A percentile compares a stretch with the other conserved stretches of the same genome.
phyloP scores from a whole-genome alignment of 129 eudicot species.

The Ambrosia artemisiifolia region DNA sequence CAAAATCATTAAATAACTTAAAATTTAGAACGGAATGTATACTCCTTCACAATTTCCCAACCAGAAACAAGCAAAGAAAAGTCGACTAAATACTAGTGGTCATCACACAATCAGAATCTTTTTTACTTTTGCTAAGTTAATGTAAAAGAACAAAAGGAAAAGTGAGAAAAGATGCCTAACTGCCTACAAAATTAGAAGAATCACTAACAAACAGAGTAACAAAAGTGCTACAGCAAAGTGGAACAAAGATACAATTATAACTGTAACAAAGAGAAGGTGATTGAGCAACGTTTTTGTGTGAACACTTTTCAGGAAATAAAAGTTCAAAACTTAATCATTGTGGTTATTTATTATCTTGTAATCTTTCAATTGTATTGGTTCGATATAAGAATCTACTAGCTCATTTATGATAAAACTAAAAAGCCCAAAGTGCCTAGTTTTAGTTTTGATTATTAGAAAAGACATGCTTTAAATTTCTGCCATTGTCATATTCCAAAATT shows the following conservation, averaged over 20 bases:
- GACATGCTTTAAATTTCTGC: background rate
- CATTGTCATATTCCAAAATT: constrained; percentile 2
- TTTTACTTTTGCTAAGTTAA: background rate
- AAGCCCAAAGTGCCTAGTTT: background rate
- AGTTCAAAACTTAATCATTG: background rate
- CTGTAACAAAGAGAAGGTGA: background rate
- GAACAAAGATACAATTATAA: background rate
- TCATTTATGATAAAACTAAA: background rate
- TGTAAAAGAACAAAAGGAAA: constrained; percentile 7
- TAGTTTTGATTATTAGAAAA: background rate
- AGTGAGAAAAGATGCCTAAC: background rate
- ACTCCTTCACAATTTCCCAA: background rate
- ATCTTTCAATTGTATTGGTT: background rate
- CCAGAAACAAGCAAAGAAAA: background rate
- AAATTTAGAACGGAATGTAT: background rate
- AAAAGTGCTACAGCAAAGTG: background rate
- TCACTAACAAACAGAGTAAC: background rate
- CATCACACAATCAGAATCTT: background rate
- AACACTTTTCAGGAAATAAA: background rate
- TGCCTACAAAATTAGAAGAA: constrained; percentile 11
- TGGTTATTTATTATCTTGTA: background rate
- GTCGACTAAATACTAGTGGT: background rate
- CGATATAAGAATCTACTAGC: background rate
- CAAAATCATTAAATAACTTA: background rate
- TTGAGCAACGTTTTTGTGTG: background rate